Conservation (phyloP, 2,329 filamentous ascomycete genomes). For the Incumbomyces delicatus region DNA sequence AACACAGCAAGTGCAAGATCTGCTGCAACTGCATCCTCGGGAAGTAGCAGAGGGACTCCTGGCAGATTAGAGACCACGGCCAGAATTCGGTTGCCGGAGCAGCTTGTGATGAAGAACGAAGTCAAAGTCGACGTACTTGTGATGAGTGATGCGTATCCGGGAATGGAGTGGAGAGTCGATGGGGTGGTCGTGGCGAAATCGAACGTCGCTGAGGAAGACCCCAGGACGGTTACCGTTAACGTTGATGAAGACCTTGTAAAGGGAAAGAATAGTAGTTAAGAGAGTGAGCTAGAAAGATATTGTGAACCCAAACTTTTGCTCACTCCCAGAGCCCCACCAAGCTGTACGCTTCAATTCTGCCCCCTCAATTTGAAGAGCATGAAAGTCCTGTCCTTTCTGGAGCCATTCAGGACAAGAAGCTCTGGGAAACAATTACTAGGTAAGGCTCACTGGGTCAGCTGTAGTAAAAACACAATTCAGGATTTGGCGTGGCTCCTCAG, state of each 20-base stretch:
- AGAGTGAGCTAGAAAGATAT: not conserved
- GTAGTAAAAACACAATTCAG: too few relatives aligned
- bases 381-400: too few relatives aligned
- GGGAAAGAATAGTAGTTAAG: too few relatives aligned
- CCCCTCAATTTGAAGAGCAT: too few relatives aligned
- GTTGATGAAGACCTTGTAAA: slow-evolving; percentile 19
- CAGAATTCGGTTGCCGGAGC: not conserved
- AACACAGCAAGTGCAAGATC: slow-evolving; percentile 8
- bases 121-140: slow-evolving; percentile 64
- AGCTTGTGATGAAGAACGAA: slow-evolving; percentile 9
- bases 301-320: too few relatives aligned
- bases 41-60: slow-evolving; percentile 20
- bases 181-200: slow-evolving; percentile 41
- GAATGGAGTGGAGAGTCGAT: slow-evolving; percentile 54
- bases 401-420: too few relatives aligned
- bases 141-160: slow-evolving; percentile 79
- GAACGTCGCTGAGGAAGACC: slow-evolving; percentile 10
- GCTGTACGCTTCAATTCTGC: too few relatives aligned
- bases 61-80: not conserved
- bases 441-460: too few relatives aligned
- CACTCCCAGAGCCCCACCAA: too few relatives aligned
- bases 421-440: too few relatives aligned
- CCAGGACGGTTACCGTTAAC: slow-evolving; percentile 15
- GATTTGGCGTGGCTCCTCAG: too few relatives aligned
- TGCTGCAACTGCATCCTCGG: slow-evolving; percentile 9